Base-by-base conservation (phyloP, 2,329 filamentous ascomycete species). In the Xylariomycetidae sp. region DNA sequence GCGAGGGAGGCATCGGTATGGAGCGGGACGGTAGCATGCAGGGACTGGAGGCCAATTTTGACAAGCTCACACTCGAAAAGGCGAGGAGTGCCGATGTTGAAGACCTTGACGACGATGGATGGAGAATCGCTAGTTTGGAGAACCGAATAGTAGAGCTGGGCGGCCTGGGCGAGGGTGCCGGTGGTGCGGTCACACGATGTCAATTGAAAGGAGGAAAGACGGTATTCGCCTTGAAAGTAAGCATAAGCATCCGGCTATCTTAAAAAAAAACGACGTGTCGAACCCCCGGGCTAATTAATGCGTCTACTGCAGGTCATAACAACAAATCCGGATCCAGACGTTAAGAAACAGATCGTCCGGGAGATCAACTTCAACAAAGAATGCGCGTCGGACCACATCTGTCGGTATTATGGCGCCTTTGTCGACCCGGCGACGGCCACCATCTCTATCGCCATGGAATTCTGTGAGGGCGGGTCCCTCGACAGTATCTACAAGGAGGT, bases 381-480 rank as follows among this genome's bases (percentile, higher is more conserved):
- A 47, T 97, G 92, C 58, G 88, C 87, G 5, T 96, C 88, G 4
- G 84, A 92, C 40, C 88, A 97, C 59, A 98, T 98, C 53, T 98
- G 92, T 64, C 81, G 85, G 44, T 98, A 98, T 65, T 98, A 96
- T 54, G 92, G 92, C 44, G 90, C 90, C 25, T 98, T 97, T 58
- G 87, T 94, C 58, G 90, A 98, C 57, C 85, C 92, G 38, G 84
- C 88, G n/a, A 94, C 88, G 8, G 88, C 89, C 31, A 97, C 90
- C 30, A 97, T 98, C 48, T 95, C 88, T 30, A 98, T 98, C 55
- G 89, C 88, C 37, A 98, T 98, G 92, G 92, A 98, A 59, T 97
- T 94, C 53, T 98, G 92, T 58, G 92, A 97, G 63, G 92, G 92
- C 37, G 92, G 92, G 33, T 95, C 88, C 29, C 74, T 98, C 14